Evolutionary conservation across 805 yeast genomes (phyloP), one percentile per base, ranked within the genome.

Genomic region (Millerozyma acaciae): DNA sequence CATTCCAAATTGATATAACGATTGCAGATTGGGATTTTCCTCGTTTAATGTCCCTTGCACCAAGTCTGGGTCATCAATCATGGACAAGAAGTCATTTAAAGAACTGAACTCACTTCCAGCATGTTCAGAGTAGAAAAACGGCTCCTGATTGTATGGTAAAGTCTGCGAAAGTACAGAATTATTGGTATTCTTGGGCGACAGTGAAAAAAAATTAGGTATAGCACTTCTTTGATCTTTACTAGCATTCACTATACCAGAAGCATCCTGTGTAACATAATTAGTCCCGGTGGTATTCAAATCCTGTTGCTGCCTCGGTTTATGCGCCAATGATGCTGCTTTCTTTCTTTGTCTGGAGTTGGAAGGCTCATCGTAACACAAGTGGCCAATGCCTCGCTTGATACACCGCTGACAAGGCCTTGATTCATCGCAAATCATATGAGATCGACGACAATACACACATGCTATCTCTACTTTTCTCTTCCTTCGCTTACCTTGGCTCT

Each of bases 51-150:
- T 58, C 34, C 68, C 68, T 45, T 68, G 73, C 8, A 77, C 79
- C 48, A 80, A 61, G 33, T 79, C 84, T 0, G 89, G 84, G 51
- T 88, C 96, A 48, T 89, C 96, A 28, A 89, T 75, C 85, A 89
- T 85, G 2, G 89, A 79, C 33, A 89, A 62, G 48, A 89, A 89
- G 52, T 89, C 96, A 38, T 87, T 87, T 44, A 89, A 65, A 1
- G 96, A 87, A 41, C 87, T 79, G 51, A 89, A 88, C 59, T 89
- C 97, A 14, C 93, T 80, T 2, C 95, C 95, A 0, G 93, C 95
- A 53, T 88, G 94, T 48, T 88, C 96, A 0, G 95, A 84, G 42
- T 78, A 82, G 61, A 88, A 88, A 37, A 83, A 76, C 0, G 95
- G 93, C 42, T 79, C 84, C 38, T 79, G 85, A 45, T 73, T 52